Conservation (phyloP, 768 basidiomycete genomes). For the Tricholoma sp. region DNA sequence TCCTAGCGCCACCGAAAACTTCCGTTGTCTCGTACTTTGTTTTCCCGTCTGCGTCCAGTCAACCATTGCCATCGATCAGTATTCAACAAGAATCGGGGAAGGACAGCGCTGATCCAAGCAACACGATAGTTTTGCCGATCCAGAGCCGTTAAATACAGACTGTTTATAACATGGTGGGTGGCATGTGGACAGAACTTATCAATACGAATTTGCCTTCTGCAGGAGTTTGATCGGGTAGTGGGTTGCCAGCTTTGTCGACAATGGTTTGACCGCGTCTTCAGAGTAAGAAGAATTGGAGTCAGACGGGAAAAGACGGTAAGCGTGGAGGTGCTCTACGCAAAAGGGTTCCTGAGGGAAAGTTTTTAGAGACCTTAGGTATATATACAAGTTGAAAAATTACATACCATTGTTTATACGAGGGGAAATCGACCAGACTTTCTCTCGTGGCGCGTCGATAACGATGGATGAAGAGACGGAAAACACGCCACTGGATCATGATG, state of each 20-base stretch:
- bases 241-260: constrained; percentile 33
- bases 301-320: background rate
- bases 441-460: constrained; percentile 55
- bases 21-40: constrained; percentile 64
- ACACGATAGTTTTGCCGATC: constrained; percentile 52
- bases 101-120: constrained; percentile 44
- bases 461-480: constrained; percentile 42
- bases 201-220: constrained; percentile 41
- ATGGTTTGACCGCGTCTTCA: constrained; percentile 45
- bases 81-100: constrained; percentile 43
- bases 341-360: constrained; percentile 50
- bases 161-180: constrained; percentile 45
- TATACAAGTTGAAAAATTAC: constrained; percentile 15
- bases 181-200: constrained; percentile 52
- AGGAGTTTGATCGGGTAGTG: constrained; percentile 44
- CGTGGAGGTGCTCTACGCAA: constrained; percentile 42
- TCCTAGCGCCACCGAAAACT: constrained; percentile 49
- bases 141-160: constrained; percentile 37
- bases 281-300: background rate
- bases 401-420: constrained; percentile 55
- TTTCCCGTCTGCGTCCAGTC: constrained; percentile 39
- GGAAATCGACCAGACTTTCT: constrained; percentile 67
- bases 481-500: constrained; percentile 37
- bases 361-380: background rate
- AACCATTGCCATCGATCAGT: constrained; percentile 65